Conservation (phyloP, 768 basidiomycete species). For the Leucocoprinus leucothites region DNA sequence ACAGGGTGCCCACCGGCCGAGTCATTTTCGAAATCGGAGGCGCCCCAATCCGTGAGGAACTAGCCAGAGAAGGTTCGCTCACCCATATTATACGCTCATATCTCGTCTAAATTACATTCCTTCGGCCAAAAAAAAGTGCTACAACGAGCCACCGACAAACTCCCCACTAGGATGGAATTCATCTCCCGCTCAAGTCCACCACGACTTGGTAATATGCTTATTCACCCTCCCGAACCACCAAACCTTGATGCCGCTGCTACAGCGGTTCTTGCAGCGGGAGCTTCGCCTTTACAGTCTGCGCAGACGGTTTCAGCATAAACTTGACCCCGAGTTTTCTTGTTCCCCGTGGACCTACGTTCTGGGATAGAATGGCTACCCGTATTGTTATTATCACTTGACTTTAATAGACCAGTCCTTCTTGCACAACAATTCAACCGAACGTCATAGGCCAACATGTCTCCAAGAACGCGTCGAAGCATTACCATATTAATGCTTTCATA, state of each 20-base stretch:
- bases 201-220: conserved; percentile 65
- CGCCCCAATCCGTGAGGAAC: conserved; percentile 82
- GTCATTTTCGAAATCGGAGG: conserved; percentile 96
- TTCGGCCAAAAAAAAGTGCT: conserved; percentile 53
- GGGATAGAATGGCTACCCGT: neutral
- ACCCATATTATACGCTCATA: neutral
- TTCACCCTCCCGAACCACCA: conserved; percentile 41
- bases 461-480: no score
- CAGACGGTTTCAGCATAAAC: conserved; percentile 5
- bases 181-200: conserved; percentile 67
- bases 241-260: conserved; percentile 16
- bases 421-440: no score
- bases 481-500: no score
- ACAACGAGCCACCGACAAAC: conserved; percentile 81
- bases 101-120: conserved; percentile 2
- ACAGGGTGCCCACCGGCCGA: conserved; percentile 80
- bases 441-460: no score
- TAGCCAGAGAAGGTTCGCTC: conserved; percentile 82
- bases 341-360: no score
- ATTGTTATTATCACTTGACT: neutral
- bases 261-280: conserved; percentile 5
- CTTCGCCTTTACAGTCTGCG: neutral
- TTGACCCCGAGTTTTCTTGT: no score
- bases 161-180: conserved; percentile 88
- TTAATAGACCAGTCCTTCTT: no score